These are phyloP conservation scores for Trichoderma arundinaceum DNA, from an alignment of 2,329 filamentous ascomycete species.

Conservation along the genomic window DNA sequence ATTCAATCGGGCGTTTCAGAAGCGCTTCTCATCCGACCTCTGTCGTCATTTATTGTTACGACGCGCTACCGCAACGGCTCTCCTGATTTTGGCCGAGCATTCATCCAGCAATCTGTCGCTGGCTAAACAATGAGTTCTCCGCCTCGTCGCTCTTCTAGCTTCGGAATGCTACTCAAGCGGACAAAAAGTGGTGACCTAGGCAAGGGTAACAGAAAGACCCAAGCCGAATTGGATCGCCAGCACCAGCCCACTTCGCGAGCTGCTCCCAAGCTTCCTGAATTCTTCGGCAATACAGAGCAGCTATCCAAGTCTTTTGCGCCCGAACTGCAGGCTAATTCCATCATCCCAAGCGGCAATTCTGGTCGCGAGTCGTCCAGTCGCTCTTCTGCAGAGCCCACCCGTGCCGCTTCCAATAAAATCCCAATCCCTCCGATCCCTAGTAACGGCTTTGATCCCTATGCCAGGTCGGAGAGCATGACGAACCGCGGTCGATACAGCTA, in stretches of 20 bases:
- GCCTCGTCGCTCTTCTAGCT: constrained; percentile 50
- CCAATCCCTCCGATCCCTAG: constrained; percentile 66
- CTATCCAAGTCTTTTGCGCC: constrained; percentile 52
- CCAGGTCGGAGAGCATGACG: constrained; percentile 91
- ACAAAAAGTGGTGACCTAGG: constrained; percentile 70
- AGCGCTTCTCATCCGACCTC: neutral
- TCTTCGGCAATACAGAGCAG: constrained; percentile 55
- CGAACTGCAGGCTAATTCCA: constrained; percentile 66
- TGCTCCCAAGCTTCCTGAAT: constrained; percentile 59
- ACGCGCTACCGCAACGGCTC: neutral
- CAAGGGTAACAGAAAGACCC: constrained; percentile 64
- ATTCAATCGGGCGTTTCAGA: constrained; percentile 7
- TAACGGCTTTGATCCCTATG: constrained; percentile 75
- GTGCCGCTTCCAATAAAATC: constrained; percentile 49
- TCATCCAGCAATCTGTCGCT: constrained; percentile 3
- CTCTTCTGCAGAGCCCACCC: constrained; percentile 58
- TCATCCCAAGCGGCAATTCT: constrained; percentile 53
- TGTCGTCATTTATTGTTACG: constrained; percentile 5
- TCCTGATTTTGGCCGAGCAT: neutral
- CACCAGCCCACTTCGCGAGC: constrained; percentile 54
- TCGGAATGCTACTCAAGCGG: constrained; percentile 68
- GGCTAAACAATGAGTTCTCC: constrained; percentile 38
- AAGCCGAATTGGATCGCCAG: constrained; percentile 60
- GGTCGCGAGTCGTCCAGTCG: constrained; percentile 43
- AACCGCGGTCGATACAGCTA: constrained; percentile 96